Evolutionary conservation across 148 eudicot species (phyloP).

Genomic region (Limonium bicolor): DNA sequence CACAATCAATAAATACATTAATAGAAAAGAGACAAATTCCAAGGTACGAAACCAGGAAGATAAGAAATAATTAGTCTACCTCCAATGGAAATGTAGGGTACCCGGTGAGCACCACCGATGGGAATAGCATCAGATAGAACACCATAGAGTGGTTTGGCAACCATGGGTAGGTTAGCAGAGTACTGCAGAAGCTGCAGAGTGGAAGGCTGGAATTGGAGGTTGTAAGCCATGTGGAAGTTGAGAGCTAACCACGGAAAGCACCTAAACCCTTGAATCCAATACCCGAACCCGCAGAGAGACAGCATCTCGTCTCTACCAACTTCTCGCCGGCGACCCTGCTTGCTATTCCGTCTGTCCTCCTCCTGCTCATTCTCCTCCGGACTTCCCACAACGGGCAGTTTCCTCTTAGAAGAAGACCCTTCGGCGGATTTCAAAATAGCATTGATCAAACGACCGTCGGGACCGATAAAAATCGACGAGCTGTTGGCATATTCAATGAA

Average conservation of each 20-base stretch:
- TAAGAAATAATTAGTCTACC: constrained; percentile 21
- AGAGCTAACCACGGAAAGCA: constrained; percentile 88
- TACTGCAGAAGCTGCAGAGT: constrained; percentile 71
- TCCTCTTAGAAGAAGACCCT: neutral
- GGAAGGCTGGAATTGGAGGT: constrained; percentile 57
- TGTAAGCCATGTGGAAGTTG: constrained; percentile 74
- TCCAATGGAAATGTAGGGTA: constrained; percentile 84
- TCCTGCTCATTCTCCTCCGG: constrained; percentile 8
- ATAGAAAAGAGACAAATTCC: neutral
- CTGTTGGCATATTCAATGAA: neutral
- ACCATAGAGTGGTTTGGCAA: constrained; percentile 79
- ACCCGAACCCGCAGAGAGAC: constrained; percentile 72
- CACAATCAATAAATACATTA: no score
- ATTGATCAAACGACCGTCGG: neutral
- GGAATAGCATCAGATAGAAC: constrained; percentile 69
- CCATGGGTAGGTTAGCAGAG: constrained; percentile 67
- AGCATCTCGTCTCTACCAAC: constrained; percentile 29
- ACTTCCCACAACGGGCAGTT: no score
- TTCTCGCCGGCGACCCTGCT: no score
- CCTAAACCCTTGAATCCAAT: constrained; percentile 85
- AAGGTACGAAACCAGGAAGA: no score
- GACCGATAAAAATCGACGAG: neutral
- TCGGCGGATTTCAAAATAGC: neutral
- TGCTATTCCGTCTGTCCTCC: constrained; percentile 7
- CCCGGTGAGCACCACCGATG: constrained; percentile 61